phyloP scores from a whole-genome alignment of 306 rosid genomes.

The Prunus mira region DNA sequence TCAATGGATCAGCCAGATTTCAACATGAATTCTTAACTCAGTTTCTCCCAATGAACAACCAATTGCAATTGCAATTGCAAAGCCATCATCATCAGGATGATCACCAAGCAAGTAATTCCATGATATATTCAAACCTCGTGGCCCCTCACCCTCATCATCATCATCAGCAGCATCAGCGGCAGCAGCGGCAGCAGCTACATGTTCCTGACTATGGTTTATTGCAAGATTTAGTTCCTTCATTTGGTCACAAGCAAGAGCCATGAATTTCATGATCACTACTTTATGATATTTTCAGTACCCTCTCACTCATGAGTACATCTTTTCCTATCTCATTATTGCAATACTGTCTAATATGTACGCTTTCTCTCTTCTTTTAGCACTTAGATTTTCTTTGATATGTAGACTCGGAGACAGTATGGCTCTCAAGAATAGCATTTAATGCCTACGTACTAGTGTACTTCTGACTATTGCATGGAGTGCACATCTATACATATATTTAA shows the following conservation, averaged over 20 bases:
- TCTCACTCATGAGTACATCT: neutral
- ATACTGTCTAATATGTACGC: neutral
- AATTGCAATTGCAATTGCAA: constrained; percentile 18
- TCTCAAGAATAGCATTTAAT: neutral
- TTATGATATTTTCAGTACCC: neutral
- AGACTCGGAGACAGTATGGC: neutral
- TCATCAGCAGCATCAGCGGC: constrained; percentile 30
- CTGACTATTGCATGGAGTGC: neutral
- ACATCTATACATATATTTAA: neutral
- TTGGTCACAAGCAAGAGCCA: constrained; percentile 44
- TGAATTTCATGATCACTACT: constrained; percentile 19
- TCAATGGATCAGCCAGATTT: constrained; percentile 23
- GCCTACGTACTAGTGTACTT: neutral
- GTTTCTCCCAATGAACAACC: constrained; percentile 43
- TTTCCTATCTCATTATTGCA: neutral
- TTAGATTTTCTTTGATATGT: neutral
- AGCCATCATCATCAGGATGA: constrained; percentile 24
- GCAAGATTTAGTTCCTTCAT: constrained; percentile 67
- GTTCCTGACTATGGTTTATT: constrained; percentile 49
- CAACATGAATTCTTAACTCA: constrained; percentile 66
- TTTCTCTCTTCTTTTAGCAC: neutral
- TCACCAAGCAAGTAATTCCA: constrained; percentile 29
- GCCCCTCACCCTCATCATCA: neutral
- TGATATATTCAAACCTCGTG: constrained; percentile 41
- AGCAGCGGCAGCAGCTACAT: constrained; percentile 42